Base-by-base conservation (phyloP, 495 filamentous ascomycete species). In the Elasticomyces elasticus region DNA sequence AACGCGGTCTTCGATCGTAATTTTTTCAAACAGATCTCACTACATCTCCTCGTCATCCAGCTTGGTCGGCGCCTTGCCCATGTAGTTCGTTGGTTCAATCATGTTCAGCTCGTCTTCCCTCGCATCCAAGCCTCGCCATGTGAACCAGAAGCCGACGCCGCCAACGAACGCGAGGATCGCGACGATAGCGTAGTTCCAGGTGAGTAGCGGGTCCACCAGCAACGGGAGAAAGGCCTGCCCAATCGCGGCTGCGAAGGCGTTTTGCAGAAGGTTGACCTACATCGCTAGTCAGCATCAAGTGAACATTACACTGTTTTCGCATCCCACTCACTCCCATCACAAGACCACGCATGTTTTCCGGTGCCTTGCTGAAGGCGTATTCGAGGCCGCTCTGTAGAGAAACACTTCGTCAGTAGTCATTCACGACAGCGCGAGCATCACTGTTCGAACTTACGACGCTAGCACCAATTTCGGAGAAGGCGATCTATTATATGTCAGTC, bases 311-410 rank as follows among this genome's bases (percentile, higher is more conserved):
- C 10, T 10, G n/a, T n/a, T n/a, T 10, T 10, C 31, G 31, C n/a
- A 37, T 37, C 31, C n/a, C n/a, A 37, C 31, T n/a, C 37, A 87
- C 64, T n/a, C 78, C 76, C 60, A 80, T 79, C 10, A 88, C 80
- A 24, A 87, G 72, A 44, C 76, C 76, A 48, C 80, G 76, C 84
- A 87, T 88, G 59, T 75, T 77, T 26, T 75, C 67, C 0, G 84
- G 84, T 0, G 84, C 79, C 23, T 84, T 79, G 10, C 81, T 79
- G 70, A 83, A 87, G 2, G 82, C 84, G 59, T 86, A 77, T 62
- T 83, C 84, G 57, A 84, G 80, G 0, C 79, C 81, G 0, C 82
- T 85, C n/a, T n/a, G n/a, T n/a, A n/a, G n/a, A n/a, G n/a, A n/a
- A n/a, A n/a, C n/a, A n/a, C n/a, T n/a, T n/a, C 31, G 31, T 37